A percentile compares a stretch with the other conserved stretches of the same genome.
Evolutionary conservation across 2,329 filamentous ascomycete genomes (phyloP).

Genomic region (Cordyceps tenuipes): DNA sequence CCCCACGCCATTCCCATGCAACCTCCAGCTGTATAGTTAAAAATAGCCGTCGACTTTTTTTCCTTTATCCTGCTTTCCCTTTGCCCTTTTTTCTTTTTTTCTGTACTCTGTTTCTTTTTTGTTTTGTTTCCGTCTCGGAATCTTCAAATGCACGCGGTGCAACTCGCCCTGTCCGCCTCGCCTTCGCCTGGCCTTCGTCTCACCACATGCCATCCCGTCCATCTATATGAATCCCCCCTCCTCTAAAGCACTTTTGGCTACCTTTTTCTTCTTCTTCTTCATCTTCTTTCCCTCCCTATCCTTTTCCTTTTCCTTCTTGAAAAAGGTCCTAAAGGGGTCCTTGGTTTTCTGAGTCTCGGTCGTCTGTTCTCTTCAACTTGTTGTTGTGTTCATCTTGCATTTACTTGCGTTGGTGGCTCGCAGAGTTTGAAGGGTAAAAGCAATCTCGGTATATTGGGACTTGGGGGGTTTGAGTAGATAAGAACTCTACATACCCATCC

Average conservation of each 20-base stretch:
- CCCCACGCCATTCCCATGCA: no score
- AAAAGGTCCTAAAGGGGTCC: conserved; percentile 1
- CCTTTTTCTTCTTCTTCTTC: neutral
- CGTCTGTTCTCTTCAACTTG: neutral
- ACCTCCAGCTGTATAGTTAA: no score
- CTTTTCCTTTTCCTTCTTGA: neutral
- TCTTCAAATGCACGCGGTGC: neutral
- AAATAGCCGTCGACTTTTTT: no score
- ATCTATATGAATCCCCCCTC: neutral
- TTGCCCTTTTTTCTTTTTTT: no score
- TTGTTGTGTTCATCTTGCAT: conserved; percentile 10
- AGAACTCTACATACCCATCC: neutral
- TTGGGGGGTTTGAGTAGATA: neutral
- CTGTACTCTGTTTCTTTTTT: neutral
- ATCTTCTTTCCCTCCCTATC: neutral
- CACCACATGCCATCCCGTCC: neutral
- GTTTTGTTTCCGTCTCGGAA: conserved; percentile 10
- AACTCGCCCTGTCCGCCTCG: neutral
- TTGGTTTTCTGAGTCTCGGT: neutral
- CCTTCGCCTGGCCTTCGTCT: no score
- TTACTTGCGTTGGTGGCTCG: conserved; percentile 7
- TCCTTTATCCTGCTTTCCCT: no score
- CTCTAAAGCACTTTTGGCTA: neutral
- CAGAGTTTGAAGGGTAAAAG: neutral
- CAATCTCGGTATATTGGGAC: neutral